phyloP scores from a whole-genome alignment of 208 protist genomes.

The Phytomonas sp. region DNA sequence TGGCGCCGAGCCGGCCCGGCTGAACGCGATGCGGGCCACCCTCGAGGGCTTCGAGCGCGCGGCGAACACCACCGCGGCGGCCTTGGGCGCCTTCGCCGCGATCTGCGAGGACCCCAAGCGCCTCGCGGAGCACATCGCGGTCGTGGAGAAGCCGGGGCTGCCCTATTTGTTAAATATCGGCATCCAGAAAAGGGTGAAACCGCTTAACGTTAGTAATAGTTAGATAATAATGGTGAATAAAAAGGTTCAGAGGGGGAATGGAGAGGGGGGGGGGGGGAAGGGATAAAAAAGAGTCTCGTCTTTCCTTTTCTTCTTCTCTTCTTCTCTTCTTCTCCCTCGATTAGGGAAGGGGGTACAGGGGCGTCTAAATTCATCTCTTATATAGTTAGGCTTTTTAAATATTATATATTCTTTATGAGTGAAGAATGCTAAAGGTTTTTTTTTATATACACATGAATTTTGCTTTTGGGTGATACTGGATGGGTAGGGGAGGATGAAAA shows the following conservation, averaged over 20 bases:
- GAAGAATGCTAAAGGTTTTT: too few species aligned
- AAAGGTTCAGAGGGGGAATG: not conserved
- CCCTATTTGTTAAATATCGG: constrained; percentile 35
- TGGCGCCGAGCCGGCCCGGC: constrained; percentile 26
- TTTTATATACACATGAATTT: too few species aligned
- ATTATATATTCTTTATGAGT: too few species aligned
- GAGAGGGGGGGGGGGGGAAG: not conserved
- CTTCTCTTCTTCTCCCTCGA: not conserved
- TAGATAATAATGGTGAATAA: constrained; percentile 3
- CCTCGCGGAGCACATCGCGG: constrained; percentile 35
- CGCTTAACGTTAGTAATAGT: constrained; percentile 7
- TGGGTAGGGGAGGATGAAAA: too few species aligned
- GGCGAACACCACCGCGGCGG: constrained; percentile 33
- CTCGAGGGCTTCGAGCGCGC: constrained; percentile 46
- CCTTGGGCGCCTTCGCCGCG: constrained; percentile 32
- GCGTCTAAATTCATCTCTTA: too few species aligned
- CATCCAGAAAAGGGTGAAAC: constrained; percentile 26
- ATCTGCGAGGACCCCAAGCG: constrained; percentile 41
- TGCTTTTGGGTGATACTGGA: too few species aligned
- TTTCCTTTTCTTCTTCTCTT: not conserved
- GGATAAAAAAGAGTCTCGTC: not conserved
- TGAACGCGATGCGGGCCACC: constrained; percentile 19
- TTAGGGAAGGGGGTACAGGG: not conserved
- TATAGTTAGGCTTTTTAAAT: too few species aligned
- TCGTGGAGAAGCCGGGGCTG: constrained; percentile 36